These are phyloP conservation scores for Potentilla sterilis DNA, from an alignment of 306 rosid species.

Conservation along the genomic window DNA sequence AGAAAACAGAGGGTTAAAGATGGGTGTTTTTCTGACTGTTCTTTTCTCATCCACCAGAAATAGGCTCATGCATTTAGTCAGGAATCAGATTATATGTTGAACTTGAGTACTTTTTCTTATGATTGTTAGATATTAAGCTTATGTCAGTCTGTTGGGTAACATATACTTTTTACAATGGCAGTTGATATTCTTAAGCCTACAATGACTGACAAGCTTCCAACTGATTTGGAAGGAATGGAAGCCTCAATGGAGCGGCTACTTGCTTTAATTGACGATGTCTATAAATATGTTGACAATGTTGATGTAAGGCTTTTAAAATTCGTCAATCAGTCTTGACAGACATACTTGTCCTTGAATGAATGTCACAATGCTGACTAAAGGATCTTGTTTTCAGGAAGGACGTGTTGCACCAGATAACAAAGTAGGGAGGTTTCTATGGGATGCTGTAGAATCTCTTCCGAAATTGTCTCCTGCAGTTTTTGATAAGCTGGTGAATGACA, in stretches of 20 bases:
- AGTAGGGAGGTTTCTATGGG: conserved; percentile 64
- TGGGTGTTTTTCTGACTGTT: not conserved
- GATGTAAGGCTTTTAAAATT: conserved; percentile 40
- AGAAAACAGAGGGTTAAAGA: not conserved
- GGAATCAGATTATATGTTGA: not conserved
- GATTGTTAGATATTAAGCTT: not conserved
- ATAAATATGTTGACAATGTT: conserved; percentile 88
- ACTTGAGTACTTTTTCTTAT: not conserved
- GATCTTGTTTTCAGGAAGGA: conserved; percentile 63
- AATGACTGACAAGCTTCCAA: conserved; percentile 80
- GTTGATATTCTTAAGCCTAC: conserved; percentile 77
- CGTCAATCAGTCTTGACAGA: not conserved
- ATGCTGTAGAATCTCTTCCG: conserved; percentile 73
- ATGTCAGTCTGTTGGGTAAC: conserved; percentile 13
- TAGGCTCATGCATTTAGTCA: not conserved
- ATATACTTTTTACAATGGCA: conserved; percentile 32
- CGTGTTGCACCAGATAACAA: conserved; percentile 65
- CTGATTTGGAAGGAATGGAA: conserved; percentile 99
- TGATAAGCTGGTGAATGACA: conserved; percentile 82
- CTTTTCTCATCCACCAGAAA: not conserved
- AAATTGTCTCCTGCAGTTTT: conserved; percentile 60
- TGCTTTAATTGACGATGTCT: conserved; percentile 76
- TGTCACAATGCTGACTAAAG: not conserved
- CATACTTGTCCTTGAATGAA: not conserved
- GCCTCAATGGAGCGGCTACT: conserved; percentile 81